Conservation (phyloP, 371 early-diverging fungal species). For the Funneliformis caledonium region DNA sequence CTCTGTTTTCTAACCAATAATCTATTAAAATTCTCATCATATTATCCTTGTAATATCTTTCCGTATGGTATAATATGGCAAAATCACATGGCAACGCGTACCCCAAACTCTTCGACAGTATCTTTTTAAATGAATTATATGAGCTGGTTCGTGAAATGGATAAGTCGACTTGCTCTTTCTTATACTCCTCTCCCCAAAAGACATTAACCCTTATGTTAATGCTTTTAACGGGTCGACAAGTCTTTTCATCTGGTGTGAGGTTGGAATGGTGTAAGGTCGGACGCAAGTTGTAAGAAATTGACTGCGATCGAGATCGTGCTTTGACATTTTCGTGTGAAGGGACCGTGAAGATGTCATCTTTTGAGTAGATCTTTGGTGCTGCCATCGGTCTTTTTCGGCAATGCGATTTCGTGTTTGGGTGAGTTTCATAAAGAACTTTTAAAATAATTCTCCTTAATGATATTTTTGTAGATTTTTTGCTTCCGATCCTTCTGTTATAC, state of each 20-base stretch:
- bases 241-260: not conserved
- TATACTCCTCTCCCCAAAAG: not conserved
- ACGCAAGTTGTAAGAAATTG: not conserved
- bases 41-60: not conserved
- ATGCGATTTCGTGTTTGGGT: too few relatives aligned
- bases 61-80: not conserved
- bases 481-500: too few relatives aligned
- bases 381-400: too few relatives aligned
- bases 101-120: not conserved
- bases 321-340: not conserved
- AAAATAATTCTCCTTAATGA: too few relatives aligned
- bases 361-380: not conserved
- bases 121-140: not conserved
- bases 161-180: not conserved
- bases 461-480: too few relatives aligned
- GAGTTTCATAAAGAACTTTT: too few relatives aligned
- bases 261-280: not conserved
- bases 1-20: not conserved
- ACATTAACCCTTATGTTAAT: not conserved
- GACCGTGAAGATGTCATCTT: not conserved
- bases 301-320: not conserved
- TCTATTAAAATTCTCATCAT: not conserved
- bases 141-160: not conserved
- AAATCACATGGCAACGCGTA: not conserved
- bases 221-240: not conserved